Percentiles rank a stretch among this genome's conserved stretches.
phyloP scores from a whole-genome alignment of 495 filamentous ascomycete species.

The Apiosordaria backusii region DNA sequence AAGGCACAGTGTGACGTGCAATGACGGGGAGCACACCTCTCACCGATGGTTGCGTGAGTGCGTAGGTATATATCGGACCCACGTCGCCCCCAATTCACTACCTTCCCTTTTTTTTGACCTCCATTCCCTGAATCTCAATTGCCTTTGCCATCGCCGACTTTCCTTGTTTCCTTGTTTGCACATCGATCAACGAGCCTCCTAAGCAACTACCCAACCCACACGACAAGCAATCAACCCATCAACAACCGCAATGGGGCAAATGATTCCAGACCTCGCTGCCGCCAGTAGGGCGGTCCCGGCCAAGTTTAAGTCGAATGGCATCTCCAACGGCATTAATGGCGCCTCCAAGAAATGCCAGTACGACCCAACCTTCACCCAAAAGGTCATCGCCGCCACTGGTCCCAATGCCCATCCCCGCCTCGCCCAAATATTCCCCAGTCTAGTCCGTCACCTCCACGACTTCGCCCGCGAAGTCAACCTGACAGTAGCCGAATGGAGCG shows the following conservation, averaged over 20 bases:
- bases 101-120: neutral
- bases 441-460: constrained; percentile 56
- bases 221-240: neutral
- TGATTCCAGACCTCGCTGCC: constrained; percentile 16
- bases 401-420: constrained; percentile 60
- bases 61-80: neutral
- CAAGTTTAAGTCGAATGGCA: neutral
- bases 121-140: neutral
- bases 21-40: neutral
- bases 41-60: neutral
- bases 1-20: neutral
- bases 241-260: constrained; percentile 24
- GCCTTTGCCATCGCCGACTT: neutral
- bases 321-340: neutral
- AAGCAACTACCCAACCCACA: neutral
- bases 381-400: constrained; percentile 67
- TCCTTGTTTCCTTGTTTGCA: neutral
- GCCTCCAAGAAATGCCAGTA: constrained; percentile 22
- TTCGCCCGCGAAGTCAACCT: constrained; percentile 58
- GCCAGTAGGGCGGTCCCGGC: constrained; percentile 1
- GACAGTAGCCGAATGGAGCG: constrained; percentile 52
- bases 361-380: constrained; percentile 63
- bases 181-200: neutral
- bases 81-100: neutral
- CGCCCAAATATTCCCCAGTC: constrained; percentile 48